Evolutionary conservation across 106 monocot species (phyloP), one percentile per base, ranked within the genome.

Genomic region (Acorus gramineus): DNA sequence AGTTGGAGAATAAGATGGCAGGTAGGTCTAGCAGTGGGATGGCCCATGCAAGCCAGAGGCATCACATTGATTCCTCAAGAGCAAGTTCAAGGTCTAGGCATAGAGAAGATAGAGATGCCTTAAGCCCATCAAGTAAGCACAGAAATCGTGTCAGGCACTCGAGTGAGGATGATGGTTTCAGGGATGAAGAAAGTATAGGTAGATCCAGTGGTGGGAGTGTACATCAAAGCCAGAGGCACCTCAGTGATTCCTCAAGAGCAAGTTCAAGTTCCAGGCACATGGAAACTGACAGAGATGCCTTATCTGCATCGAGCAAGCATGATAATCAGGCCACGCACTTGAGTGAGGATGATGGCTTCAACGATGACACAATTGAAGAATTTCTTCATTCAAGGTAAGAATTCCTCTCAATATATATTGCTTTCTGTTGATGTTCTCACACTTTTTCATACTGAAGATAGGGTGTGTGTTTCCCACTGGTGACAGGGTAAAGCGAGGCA

Each of bases 321-420:
- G 56, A 10, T 46, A 44, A 6, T 49, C 69, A 63, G 50, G 64
- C 76, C 49, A 53, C 28, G 46, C 60, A 65, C 53, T 65, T 79
- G 3, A 66, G 59, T 45, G 80, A 83, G 10, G 67, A 82, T 60
- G 74, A 48, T 67, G 82, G 86, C 60, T 71, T 90, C 4, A 62
- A 63, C 56, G 94, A 95, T 56, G 86, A 90, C 28, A 1, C 28
- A 28, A 70, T 95, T 42, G 94, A 90, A 58, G 68, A 82, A 55
- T 95, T 95, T 59, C 82, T 95, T 46, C 82, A 70, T 4, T 87
- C 94, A 68, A 95, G 86, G 94, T 92, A 48, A 61, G 77, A 46
- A 66, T 59, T 49, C n/a, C 5, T 28, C 47, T 65, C n/a, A 4
- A 5, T 50, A 55, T 66, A 0, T 28, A 28, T 28, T 46, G 54